phyloP scores from a whole-genome alignment of 495 filamentous ascomycete genomes.

The Tetracladium marchalianum region DNA sequence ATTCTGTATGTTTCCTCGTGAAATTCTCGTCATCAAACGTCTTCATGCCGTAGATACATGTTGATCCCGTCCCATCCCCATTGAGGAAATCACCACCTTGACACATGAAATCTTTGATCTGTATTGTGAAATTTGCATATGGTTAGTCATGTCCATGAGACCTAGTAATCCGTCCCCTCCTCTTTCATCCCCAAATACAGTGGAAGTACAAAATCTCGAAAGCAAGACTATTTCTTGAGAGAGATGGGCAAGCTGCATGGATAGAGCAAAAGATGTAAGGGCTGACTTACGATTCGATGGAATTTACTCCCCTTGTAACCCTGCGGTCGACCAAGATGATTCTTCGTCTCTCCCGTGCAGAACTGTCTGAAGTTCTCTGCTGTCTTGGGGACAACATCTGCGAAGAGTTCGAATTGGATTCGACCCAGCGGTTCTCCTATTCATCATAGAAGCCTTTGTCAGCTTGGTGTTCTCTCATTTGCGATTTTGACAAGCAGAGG shows the following conservation, averaged over 20 bases:
- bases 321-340: slow-evolving; percentile 65
- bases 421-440: slow-evolving; percentile 83
- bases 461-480: background rate
- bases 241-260: slow-evolving; percentile 1
- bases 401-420: slow-evolving; percentile 90
- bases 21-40: slow-evolving; percentile 93
- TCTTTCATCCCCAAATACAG: no score
- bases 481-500: background rate
- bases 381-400: slow-evolving; percentile 71
- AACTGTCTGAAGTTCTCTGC: slow-evolving; percentile 97
- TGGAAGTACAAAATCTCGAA: no score
- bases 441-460: background rate
- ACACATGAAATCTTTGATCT: slow-evolving; percentile 95
- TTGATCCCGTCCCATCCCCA: slow-evolving; percentile 81
- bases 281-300: slow-evolving; percentile 74
- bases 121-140: background rate
- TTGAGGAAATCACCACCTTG: slow-evolving; percentile 96
- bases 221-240: no score
- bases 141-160: background rate
- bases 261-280: background rate
- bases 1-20: slow-evolving; percentile 59
- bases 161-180: no score
- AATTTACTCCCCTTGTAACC: slow-evolving; percentile 95
- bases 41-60: slow-evolving; percentile 76
- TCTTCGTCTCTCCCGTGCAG: slow-evolving; percentile 90